These are phyloP conservation scores for Tylopilus subfusipes DNA, from an alignment of 768 basidiomycete genomes.

Conservation along the genomic window DNA sequence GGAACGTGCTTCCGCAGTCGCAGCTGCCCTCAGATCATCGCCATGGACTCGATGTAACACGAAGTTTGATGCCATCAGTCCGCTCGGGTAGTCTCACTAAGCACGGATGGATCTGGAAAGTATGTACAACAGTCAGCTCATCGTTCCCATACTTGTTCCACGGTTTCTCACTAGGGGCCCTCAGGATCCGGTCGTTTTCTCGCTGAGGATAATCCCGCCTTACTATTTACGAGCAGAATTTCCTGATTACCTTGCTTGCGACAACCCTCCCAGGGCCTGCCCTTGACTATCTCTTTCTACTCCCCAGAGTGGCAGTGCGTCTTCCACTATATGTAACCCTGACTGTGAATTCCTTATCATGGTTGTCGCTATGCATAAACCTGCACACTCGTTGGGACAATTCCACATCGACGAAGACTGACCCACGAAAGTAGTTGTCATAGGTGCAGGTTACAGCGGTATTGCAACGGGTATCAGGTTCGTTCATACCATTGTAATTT, in stretches of 20 bases:
- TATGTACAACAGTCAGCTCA: not conserved
- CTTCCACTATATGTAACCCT: not conserved
- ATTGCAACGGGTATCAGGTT: conserved; percentile 57
- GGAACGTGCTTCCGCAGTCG: too few species aligned
- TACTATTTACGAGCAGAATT: not conserved
- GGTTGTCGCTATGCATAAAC: not conserved
- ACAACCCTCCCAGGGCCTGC: not conserved
- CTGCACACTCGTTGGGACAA: conserved; percentile 32
- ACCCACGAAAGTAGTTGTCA: conserved; percentile 51
- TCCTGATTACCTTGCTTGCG: not conserved
- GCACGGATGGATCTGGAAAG: not conserved
- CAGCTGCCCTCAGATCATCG: too few species aligned
- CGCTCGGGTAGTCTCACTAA: not conserved
- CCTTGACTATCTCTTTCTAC: not conserved
- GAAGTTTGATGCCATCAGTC: not conserved
- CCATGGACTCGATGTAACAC: not conserved
- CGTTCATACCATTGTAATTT: conserved; percentile 1
- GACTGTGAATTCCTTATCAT: not conserved
- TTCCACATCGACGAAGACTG: conserved; percentile 52
- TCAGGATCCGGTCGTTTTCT: not conserved
- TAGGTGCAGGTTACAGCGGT: conserved; percentile 60
- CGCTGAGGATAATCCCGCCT: not conserved
- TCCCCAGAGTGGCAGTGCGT: not conserved
- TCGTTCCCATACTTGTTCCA: not conserved
- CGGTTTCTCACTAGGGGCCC: not conserved